Evolutionary conservation across 1,284 basidiomycete genomes (phyloP).

Genomic region (Irpex rosettiformis): DNA sequence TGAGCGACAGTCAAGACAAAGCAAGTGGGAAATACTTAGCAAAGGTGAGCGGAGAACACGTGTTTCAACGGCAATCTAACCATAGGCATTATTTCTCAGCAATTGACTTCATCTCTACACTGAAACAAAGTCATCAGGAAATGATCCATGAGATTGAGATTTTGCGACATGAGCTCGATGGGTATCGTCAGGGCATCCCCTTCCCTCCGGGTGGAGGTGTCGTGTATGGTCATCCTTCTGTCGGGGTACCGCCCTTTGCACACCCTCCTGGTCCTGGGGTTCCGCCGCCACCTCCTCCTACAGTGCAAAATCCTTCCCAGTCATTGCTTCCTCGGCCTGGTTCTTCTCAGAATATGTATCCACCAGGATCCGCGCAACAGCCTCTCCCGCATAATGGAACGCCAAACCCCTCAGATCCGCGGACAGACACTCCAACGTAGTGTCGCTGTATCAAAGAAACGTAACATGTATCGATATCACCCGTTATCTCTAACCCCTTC

Average conservation of each 20-base stretch:
- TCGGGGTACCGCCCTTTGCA: slow-evolving; percentile 28
- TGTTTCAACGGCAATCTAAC: background rate
- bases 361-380: slow-evolving; percentile 28
- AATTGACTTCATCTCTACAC: slow-evolving; percentile 79
- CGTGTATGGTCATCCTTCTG: slow-evolving; percentile 47
- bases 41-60: slow-evolving; percentile 59
- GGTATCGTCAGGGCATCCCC: slow-evolving; percentile 54
- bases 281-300: slow-evolving; percentile 39
- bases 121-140: slow-evolving; percentile 75
- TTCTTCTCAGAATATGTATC: slow-evolving; percentile 49
- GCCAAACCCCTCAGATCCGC: slow-evolving; percentile 27
- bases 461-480: slow-evolving; percentile 18
- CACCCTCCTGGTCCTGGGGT: slow-evolving; percentile 31
- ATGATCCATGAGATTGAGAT: slow-evolving; percentile 77
- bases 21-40: slow-evolving; percentile 95
- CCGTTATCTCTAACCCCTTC: slow-evolving; percentile 5
- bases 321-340: slow-evolving; percentile 31
- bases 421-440: slow-evolving; percentile 25
- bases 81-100: slow-evolving; percentile 42
- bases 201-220: slow-evolving; percentile 49
- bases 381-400: slow-evolving; percentile 22
- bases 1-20: slow-evolving; percentile 90
- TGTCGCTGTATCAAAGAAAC: slow-evolving; percentile 11
- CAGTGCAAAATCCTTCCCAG: slow-evolving; percentile 32
- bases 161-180: slow-evolving; percentile 72